These are phyloP conservation scores for Medicago ruthenica DNA, from an alignment of 306 rosid species.

Conservation along the genomic window DNA sequence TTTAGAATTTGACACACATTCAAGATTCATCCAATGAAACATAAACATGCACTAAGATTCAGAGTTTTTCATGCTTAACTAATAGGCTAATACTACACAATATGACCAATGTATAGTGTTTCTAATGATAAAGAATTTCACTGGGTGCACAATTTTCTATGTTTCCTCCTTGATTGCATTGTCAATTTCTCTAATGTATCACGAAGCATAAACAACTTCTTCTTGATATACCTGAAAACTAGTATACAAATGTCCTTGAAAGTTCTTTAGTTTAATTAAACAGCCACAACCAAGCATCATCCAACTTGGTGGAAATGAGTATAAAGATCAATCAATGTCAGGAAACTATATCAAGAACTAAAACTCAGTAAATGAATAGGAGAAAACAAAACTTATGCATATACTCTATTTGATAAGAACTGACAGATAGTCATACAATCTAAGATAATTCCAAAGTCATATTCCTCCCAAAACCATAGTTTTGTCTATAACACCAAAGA, in stretches of 20 bases:
- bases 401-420: no score
- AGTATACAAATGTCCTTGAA: constrained; percentile 40
- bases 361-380: neutral
- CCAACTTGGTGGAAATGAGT: neutral
- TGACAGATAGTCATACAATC: no score
- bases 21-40: neutral
- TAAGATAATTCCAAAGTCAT: no score
- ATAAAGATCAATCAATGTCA: constrained; percentile 3
- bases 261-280: constrained; percentile 19
- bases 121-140: constrained; percentile 21
- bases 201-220: constrained; percentile 84
- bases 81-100: constrained; percentile 21
- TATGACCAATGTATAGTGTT: neutral
- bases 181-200: constrained; percentile 71
- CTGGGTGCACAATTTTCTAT: constrained; percentile 35
- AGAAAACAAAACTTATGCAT: neutral
- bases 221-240: constrained; percentile 83
- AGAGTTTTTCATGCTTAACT: constrained; percentile 15
- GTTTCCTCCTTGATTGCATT: constrained; percentile 63
- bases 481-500: neutral
- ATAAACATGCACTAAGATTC: neutral
- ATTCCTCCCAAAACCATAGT: neutral
- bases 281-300: neutral
- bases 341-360: neutral
- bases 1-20: no score